Evolutionary conservation across 2,329 filamentous ascomycete genomes (phyloP), one percentile per base, ranked within the genome.

Genomic region (Microdochium nivale): DNA sequence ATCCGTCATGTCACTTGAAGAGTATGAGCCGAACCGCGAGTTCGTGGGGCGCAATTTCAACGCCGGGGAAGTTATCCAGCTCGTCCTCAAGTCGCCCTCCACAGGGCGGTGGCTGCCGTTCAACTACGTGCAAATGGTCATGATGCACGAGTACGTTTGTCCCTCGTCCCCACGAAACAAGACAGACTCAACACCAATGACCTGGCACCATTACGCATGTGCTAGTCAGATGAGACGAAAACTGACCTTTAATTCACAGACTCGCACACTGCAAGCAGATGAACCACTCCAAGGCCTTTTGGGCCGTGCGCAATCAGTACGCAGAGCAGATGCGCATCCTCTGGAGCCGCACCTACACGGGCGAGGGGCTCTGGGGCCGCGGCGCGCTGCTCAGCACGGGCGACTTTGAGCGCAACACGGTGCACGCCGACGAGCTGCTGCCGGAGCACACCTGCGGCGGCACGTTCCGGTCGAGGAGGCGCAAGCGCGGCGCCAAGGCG

Each of bases 41-140:
- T 95, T 95, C 61, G 83, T 89, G 40, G 90, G 90, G 2, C 86
- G 90, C 51, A 95, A 95, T 64, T 95, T 95, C 75, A 95, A 95
- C 59, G 87, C 86, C 8, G 90, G 90, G 32, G 90, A 95, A 65
- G 85, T 92, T 33, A 82, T 95, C 49, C 89, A 95, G 68, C 77
- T 95, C 1, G 90, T 95, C 1, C 77, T 95, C 25, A 86, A 85
- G 59, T 81, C 87, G 0, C 78, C 76, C 0, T 73, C 70, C 3
- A 79, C 77, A 0, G 80, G 81, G 25, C 78, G 72, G 53, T 95
- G 90, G 90, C 73, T 95, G 23, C 87, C 88, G 0, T 90, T 94
- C 62, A 76, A 82, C 55, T 90, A 90, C 62, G 87, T 95, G 16
- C 88, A 94, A 68, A 92, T 94, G 87, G 88, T 95, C 58, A 95